Percentiles rank a stretch among this genome's conserved stretches.
phyloP scores from a whole-genome alignment of 441 rosid genomes.

The Geranium incanum region DNA sequence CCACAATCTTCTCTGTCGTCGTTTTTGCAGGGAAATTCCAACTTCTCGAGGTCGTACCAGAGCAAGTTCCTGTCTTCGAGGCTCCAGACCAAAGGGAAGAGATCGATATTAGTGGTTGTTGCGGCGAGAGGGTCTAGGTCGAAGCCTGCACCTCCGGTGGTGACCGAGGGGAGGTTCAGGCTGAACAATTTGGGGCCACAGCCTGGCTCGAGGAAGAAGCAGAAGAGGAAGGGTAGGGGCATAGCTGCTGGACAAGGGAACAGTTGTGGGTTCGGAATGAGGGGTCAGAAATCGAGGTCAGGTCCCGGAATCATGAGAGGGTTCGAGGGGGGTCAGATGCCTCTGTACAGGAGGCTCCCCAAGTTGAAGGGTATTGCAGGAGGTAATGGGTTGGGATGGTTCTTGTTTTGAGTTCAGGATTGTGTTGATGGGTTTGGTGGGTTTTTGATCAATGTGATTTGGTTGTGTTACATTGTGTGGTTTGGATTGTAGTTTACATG shows the following conservation, averaged over 20 bases:
- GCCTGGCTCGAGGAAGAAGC: slow-evolving; percentile 77
- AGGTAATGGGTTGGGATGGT: slow-evolving; percentile 32
- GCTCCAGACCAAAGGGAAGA: slow-evolving; percentile 22
- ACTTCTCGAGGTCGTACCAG: slow-evolving; percentile 30
- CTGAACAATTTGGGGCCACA: slow-evolving; percentile 77
- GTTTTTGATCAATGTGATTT: too few species aligned
- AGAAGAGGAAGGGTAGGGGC: slow-evolving; percentile 90
- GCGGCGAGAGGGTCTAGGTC: slow-evolving; percentile 29
- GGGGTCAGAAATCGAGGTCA: slow-evolving; percentile 87
- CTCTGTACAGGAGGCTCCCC: slow-evolving; percentile 76
- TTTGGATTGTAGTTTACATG: too few species aligned
- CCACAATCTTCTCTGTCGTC: neutral
- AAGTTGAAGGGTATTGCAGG: slow-evolving; percentile 88
- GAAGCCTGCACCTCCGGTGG: slow-evolving; percentile 17
- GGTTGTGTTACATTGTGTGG: too few species aligned
- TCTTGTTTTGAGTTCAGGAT: too few species aligned
- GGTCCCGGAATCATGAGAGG: slow-evolving; percentile 88
- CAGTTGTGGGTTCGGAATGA: slow-evolving; percentile 95
- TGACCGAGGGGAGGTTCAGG: slow-evolving; percentile 43
- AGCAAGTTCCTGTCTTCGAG: slow-evolving; percentile 27
- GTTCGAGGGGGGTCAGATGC: slow-evolving; percentile 94
- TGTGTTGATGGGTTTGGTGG: neutral
- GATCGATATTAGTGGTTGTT: slow-evolving; percentile 23
- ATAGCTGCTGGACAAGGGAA: slow-evolving; percentile 82
- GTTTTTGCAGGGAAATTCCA: slow-evolving; percentile 37